phyloP scores from a whole-genome alignment of 2,329 filamentous ascomycete species.

The Fusarium liriodendri region DNA sequence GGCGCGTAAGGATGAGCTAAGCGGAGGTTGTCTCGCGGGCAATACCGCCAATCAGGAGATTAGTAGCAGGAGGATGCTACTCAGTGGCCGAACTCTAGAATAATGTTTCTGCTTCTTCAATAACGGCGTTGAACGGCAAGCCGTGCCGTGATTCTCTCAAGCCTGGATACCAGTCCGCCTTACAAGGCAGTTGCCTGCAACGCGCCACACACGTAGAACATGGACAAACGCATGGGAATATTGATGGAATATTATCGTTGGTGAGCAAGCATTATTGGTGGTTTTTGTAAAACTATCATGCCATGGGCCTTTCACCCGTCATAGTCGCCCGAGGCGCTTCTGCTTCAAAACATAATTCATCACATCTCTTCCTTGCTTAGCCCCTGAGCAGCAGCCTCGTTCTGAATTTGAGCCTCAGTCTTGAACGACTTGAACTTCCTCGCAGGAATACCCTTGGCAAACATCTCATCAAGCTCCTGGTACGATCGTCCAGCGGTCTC shows the following conservation, averaged over 20 bases:
- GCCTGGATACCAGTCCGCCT: background rate
- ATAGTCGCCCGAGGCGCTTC: background rate
- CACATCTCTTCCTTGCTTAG: background rate
- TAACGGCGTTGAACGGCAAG: background rate
- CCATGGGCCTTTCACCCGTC: background rate
- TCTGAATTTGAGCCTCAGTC: constrained; percentile 16
- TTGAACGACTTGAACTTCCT: constrained; percentile 19
- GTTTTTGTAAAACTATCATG: background rate
- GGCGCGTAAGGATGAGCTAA: background rate
- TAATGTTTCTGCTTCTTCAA: background rate
- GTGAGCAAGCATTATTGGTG: background rate
- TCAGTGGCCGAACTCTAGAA: background rate
- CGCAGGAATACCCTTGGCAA: constrained; percentile 17
- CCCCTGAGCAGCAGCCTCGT: constrained; percentile 13
- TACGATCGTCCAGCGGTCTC: constrained; percentile 35
- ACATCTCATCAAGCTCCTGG: constrained; percentile 35
- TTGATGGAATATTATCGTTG: background rate
- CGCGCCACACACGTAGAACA: background rate
- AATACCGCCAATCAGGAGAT: background rate
- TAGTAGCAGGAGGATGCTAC: background rate
- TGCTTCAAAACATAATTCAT: background rate
- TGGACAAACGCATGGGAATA: background rate
- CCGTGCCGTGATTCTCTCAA: background rate
- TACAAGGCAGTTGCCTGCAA: background rate
- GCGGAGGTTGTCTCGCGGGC: background rate